Base-by-base conservation (phyloP, 805 yeast genomes). In the Wickerhamiella qilinensis region DNA sequence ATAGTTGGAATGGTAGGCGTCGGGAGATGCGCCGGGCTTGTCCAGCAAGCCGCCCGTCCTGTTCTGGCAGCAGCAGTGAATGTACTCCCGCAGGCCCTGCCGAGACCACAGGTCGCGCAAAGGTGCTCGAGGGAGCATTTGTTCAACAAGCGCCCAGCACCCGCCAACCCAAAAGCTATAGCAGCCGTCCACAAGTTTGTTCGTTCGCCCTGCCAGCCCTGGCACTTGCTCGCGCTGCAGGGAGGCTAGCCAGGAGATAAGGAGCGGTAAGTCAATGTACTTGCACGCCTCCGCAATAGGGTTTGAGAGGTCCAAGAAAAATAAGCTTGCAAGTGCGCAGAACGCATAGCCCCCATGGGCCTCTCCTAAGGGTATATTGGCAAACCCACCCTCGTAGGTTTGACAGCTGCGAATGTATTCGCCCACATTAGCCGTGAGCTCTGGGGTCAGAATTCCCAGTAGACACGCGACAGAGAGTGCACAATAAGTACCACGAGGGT, bases 341-440 rank as follows among this genome's bases (percentile, higher is more conserved):
- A 73, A 91, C 0, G 97, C 74, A 55, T 91, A 93, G 1, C 98
- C 99, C 2, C 96, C 98, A 54, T 91, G 99, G 0, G 97, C 96
- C 57, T 91, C 99, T 43, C 73, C 78, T 4, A 68, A 65, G 0
- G 93, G 91, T 17, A 66, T 64, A 1, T 93, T 94, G 1, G 86
- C 84, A 59, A 88, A 81, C 0, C 98, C 98, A 19, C 99, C 98
- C 59, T 93, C 98, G 53, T 69, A 86, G 0, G 88, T 81, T 57
- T 91, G 98, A 49, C 95, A 84, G 11, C 54, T 46, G 0, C 58
- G 48, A 12, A 91, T 47, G 76, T 85, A 88, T 12, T 68, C 69
- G 2, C 63, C 61, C 0, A 74, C 67, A 4, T 70, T 71, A 14
- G 58, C 60, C 0, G 59, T 45, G 7, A 91, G 58, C 43, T 77